Evolutionary conservation across 2,329 filamentous ascomycete species (phyloP).

Genomic region (Penicillium sp.): DNA sequence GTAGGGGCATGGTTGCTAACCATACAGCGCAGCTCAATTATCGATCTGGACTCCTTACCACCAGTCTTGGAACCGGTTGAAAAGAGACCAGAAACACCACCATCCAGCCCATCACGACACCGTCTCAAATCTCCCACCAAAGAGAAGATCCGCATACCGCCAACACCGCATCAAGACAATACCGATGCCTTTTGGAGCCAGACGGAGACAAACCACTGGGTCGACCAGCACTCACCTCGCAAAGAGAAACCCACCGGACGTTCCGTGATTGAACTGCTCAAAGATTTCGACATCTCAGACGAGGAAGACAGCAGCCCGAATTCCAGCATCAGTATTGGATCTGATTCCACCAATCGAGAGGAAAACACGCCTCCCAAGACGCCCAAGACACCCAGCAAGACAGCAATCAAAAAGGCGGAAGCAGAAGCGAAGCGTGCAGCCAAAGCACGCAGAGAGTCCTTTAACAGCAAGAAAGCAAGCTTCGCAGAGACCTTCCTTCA

Average conservation of each 20-base stretch:
- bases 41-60: slow-evolving; percentile 2
- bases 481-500: slow-evolving; percentile 53
- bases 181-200: slow-evolving; percentile 53
- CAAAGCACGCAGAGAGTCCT: slow-evolving; percentile 45
- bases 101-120: slow-evolving; percentile 41
- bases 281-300: slow-evolving; percentile 36
- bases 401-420: slow-evolving; percentile 37
- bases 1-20: slow-evolving; percentile 10
- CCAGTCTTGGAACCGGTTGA: not conserved
- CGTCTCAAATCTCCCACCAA: slow-evolving; percentile 48
- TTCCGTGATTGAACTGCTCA: slow-evolving; percentile 21
- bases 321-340: slow-evolving; percentile 16
- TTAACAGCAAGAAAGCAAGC: slow-evolving; percentile 50
- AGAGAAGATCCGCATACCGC: slow-evolving; percentile 41
- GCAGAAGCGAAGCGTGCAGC: slow-evolving; percentile 35
- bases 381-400: slow-evolving; percentile 29
- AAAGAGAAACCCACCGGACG: slow-evolving; percentile 32
- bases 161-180: slow-evolving; percentile 47
- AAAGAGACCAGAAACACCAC: slow-evolving; percentile 35
- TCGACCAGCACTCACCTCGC: slow-evolving; percentile 50
- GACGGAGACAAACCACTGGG: slow-evolving; percentile 50
- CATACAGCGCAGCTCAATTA: slow-evolving; percentile 3
- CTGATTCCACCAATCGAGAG: slow-evolving; percentile 12
- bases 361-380: not conserved
- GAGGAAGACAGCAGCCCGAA: slow-evolving; percentile 28